Evolutionary conservation across 306 rosid genomes (phyloP).

Genomic region (Lagenaria siceraria): DNA sequence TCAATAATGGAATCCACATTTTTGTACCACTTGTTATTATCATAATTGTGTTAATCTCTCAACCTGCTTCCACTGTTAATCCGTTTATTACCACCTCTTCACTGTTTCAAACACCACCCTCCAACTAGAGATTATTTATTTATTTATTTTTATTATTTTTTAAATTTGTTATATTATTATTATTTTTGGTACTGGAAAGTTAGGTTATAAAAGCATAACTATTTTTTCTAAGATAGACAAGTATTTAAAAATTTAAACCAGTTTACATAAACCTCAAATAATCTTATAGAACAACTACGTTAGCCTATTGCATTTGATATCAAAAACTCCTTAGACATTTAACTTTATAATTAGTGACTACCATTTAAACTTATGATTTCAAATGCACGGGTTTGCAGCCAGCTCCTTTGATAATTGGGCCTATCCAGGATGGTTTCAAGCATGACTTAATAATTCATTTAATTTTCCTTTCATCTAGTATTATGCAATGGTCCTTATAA

Average conservation of each 20-base stretch:
- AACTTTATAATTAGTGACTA: not conserved
- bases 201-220: too few species aligned
- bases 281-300: not conserved
- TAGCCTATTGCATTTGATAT: not conserved
- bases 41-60: too few species aligned
- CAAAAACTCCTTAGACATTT: not conserved
- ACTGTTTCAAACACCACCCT: too few species aligned
- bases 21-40: too few species aligned
- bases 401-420: not conserved
- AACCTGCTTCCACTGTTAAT: too few species aligned
- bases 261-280: not conserved
- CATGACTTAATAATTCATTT: not conserved
- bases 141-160: too few species aligned
- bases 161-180: too few species aligned
- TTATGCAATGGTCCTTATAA: not conserved
- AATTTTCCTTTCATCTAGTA: not conserved
- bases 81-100: too few species aligned
- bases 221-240: not conserved
- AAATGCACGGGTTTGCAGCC: not conserved
- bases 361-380: not conserved
- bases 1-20: too few species aligned
- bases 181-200: too few species aligned
- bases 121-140: too few species aligned
- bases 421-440: too few species aligned
- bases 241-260: not conserved